phyloP scores from a whole-genome alignment of 345 rosid species.

The Luvunga scandens region DNA sequence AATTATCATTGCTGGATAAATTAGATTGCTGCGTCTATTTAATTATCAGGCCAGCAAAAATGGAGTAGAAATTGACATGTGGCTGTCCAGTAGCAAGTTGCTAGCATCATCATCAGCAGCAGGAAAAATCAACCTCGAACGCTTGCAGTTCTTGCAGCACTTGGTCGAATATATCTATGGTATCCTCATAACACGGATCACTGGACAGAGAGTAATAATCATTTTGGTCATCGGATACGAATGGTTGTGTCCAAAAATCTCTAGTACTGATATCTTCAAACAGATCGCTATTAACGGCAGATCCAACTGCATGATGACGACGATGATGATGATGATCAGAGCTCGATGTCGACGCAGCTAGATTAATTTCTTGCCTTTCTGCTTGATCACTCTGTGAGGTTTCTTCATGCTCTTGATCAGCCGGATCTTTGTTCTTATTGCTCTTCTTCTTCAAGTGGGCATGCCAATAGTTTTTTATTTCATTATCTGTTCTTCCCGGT shows the following conservation, averaged over 20 bases:
- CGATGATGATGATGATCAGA: not conserved
- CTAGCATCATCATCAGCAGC: no score
- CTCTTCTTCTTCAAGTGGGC: not conserved
- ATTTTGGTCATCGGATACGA: not conserved
- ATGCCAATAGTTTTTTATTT: conserved; percentile 5
- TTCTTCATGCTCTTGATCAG: not conserved
- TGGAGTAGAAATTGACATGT: not conserved
- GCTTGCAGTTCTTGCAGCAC: not conserved
- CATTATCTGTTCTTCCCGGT: not conserved
- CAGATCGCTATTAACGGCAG: not conserved
- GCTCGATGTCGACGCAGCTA: not conserved
- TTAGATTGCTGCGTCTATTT: not conserved
- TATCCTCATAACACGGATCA: not conserved
- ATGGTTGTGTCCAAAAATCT: conserved; percentile 1
- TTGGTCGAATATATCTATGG: not conserved
- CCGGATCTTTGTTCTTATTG: not conserved
- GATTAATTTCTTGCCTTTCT: not conserved
- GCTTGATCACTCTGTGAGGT: not conserved
- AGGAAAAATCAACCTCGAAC: not conserved
- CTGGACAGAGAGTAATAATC: not conserved
- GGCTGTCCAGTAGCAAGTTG: not conserved
- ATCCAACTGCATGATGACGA: not conserved
- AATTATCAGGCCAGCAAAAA: not conserved
- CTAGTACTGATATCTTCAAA: not conserved
- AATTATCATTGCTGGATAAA: not conserved